Evolutionary conservation across 2,329 filamentous ascomycete genomes (phyloP).

Genomic region (Meredithiella fracta): DNA sequence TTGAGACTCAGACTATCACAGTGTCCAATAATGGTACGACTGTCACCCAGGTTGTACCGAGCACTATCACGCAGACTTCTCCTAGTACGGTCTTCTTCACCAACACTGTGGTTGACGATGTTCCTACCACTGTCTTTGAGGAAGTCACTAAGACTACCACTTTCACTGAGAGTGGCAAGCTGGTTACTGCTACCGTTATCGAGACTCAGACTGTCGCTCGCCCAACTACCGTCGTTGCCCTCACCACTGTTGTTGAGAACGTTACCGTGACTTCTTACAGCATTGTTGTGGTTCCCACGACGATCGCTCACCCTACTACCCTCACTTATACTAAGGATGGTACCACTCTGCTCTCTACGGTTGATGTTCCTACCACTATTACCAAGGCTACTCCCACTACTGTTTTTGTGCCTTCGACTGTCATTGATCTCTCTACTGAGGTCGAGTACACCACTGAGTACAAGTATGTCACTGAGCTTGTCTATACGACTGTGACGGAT

Average conservation of each 20-base stretch:
- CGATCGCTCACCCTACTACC: neutral
- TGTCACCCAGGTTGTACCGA: neutral
- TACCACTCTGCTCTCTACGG: slow-evolving; percentile 2
- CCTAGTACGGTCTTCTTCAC: slow-evolving; percentile 5
- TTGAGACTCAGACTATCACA: neutral
- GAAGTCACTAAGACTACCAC: slow-evolving; percentile 2
- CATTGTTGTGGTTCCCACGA: slow-evolving; percentile 3
- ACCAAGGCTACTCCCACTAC: slow-evolving; percentile 1
- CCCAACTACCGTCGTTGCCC: slow-evolving; percentile 2
- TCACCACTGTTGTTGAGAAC: neutral
- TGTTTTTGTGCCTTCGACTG: neutral
- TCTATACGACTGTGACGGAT: slow-evolving; percentile 4
- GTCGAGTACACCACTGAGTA: neutral
- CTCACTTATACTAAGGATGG: neutral
- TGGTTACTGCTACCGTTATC: slow-evolving; percentile 2
- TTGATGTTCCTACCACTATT: slow-evolving; percentile 8
- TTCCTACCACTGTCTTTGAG: neutral
- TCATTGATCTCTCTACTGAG: neutral
- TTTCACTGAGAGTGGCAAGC: neutral
- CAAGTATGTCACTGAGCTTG: slow-evolving; percentile 1
- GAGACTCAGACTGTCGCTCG: slow-evolving; percentile 1
- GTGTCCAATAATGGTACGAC: neutral
- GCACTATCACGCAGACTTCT: neutral
- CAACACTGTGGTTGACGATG: neutral
- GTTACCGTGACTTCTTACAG: slow-evolving; percentile 1